Base-by-base conservation (phyloP, 2,329 filamentous ascomycete species). In the Fusarium nisikadoi region DNA sequence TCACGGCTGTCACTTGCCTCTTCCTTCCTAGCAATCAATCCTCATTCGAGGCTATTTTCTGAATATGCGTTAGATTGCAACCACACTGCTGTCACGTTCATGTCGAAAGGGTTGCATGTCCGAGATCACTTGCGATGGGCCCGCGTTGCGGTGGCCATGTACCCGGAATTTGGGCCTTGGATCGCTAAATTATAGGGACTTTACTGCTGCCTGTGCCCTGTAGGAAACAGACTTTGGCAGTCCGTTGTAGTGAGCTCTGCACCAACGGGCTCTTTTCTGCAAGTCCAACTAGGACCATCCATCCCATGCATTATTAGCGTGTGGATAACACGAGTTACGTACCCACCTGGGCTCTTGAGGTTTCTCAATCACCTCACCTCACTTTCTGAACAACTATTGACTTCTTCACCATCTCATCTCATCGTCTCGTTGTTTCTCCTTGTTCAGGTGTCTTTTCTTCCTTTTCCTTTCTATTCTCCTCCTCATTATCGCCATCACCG, bases 401-500 rank as follows among this genome's bases (percentile, higher is more conserved):
- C 70, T 72, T 75, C 71, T 65, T 68, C 71, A 73, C 71, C 73
- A 75, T 70, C 74, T 72, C 76, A 74, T 67, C 76, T 72, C 74
- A 72, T 73, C 70, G 53, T 70, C 68, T 70, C 58, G 56, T 70
- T 72, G 62, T 74, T 67, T 73, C 74, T 76, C 71, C 72, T 79
- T 71, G 70, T 77, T 76, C 70, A 74, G 73, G 75, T 76, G 57
- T 77, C 69, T 68, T 76, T 76, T 69, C 75, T 70, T 54, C 46
- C 70, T 35, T 62, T 50, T 57, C 41, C 41, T 73, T 74, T 73
- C 65, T 65, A 68, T 66, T 72, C 60, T 63, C 61, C 68, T 65
- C 64, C 64, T 71, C 66, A 64, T 73, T 72, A 70, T 77, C 77
- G 72, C 75, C 77, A 77, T 79, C 76, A 77, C 68, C 76, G 75